Base-by-base conservation (phyloP, 2,329 filamentous ascomycete genomes). In the Aspergillus aculeatus region DNA sequence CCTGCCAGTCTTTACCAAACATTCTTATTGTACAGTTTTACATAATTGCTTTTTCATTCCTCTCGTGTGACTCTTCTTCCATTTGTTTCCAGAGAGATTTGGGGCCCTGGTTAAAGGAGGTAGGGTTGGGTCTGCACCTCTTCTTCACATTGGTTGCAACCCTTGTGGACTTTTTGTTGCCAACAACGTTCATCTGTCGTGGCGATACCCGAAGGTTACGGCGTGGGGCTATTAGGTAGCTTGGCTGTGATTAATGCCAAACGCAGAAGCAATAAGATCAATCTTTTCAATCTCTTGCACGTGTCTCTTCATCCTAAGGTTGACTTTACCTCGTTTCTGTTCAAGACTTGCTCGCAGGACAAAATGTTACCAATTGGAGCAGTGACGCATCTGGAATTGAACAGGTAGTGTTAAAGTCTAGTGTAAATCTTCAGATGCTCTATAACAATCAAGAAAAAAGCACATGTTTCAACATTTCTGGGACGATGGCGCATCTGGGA, bases 381-480 rank as follows among this genome's bases (percentile, higher is more conserved):
- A 41, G 5, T 41, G 38, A 16, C 32, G 32, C 32, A 35, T 35
- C 32, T 35, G 32, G 32, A 10, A 26, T 26, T 26, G 6, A 7
- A 26, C 24, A 7, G 24, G 24, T 26, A 26, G 24, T 26, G 24
- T 26, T 26, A 26, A 7, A 26, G 24, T 26, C 7, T 26, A 5
- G 24, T 26, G 1, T 6, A 26, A 26, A 3, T 29, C 1, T 3
- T 6, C 9, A 0, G 1, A 9, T 9, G 9, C 2, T 29, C 2
- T 29, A 29, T 9, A 1, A 9, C 0, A 2, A 9, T 9, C 2
- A 29, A 3, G 3, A 2, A 2, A 6, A 9, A 29, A 10, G 7
- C 1, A 5, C 2, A 3, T 3, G 0, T 4, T 35, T 0, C 4
- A 35, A 3, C 32, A 35, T 4, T 16, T 9, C 7, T 16, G 38